A percentile compares a stretch with the other conserved stretches of the same genome.
Evolutionary conservation across 1,284 basidiomycete genomes (phyloP).

Genomic region (Heterobasidion occidentale): DNA sequence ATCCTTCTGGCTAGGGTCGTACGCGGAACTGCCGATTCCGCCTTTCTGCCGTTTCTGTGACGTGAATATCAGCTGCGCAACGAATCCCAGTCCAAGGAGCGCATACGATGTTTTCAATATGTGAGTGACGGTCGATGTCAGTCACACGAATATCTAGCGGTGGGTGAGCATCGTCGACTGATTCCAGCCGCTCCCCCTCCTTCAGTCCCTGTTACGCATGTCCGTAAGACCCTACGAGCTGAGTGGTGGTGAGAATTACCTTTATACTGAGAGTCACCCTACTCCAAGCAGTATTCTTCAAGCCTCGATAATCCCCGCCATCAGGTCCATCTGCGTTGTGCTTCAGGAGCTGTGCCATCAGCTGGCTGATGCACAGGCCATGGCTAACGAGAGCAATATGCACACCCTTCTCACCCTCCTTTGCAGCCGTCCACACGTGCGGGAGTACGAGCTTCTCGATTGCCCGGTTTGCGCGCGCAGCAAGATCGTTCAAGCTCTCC

Average conservation of each 20-base stretch:
- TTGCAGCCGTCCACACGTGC: constrained; percentile 36
- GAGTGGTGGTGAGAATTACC: constrained; percentile 21
- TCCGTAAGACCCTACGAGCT: background rate
- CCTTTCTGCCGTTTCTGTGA: constrained; percentile 65
- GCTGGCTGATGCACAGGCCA: constrained; percentile 69
- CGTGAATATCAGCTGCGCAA: background rate
- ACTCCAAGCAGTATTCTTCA: constrained; percentile 70
- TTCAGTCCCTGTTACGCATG: constrained; percentile 20
- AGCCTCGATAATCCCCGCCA: constrained; percentile 37
- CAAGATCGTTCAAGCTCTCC: constrained; percentile 68
- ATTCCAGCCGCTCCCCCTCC: constrained; percentile 18
- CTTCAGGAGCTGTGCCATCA: constrained; percentile 42
- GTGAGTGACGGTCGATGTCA: constrained; percentile 47
- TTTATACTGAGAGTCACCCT: constrained; percentile 41
- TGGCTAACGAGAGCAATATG: constrained; percentile 77
- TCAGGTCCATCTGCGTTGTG: constrained; percentile 21
- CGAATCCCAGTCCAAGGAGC: background rate
- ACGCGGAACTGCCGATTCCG: constrained; percentile 65
- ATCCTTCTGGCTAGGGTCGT: constrained; percentile 71
- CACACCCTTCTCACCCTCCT: constrained; percentile 28
- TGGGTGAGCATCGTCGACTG: constrained; percentile 19
- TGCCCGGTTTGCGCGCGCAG: constrained; percentile 47
- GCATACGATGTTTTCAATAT: constrained; percentile 51
- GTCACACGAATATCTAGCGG: constrained; percentile 36
- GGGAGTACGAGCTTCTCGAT: constrained; percentile 57